Percentiles rank a stretch among this genome's conserved stretches.
Conservation (phyloP, 768 basidiomycete species). For the Phlegmacium glaucopus region DNA sequence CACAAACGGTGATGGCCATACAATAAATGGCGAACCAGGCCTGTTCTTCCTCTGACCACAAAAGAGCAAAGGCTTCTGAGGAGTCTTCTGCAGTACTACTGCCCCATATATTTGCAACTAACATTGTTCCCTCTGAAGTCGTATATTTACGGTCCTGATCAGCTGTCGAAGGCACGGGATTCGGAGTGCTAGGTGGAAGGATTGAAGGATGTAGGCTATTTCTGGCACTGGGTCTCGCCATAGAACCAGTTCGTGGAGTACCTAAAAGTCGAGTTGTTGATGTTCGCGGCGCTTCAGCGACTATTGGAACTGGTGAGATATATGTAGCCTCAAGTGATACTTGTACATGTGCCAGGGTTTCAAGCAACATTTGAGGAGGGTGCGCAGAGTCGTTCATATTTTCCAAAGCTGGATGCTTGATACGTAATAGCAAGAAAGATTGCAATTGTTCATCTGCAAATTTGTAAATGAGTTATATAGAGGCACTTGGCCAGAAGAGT, state of each 20-base stretch:
- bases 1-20: slow-evolving; percentile 76
- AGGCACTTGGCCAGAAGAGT: slow-evolving; percentile 1
- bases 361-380: slow-evolving; percentile 47
- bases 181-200: slow-evolving; percentile 80
- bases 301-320: slow-evolving; percentile 49
- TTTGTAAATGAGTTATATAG: slow-evolving; percentile 19
- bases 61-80: slow-evolving; percentile 56
- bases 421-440: slow-evolving; percentile 45
- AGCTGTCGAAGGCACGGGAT: slow-evolving; percentile 73
- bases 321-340: slow-evolving; percentile 81
- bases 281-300: slow-evolving; percentile 30
- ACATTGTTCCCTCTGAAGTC: slow-evolving; percentile 70
- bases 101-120: slow-evolving; percentile 76
- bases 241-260: slow-evolving; percentile 54
- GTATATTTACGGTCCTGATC: slow-evolving; percentile 77
- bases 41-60: slow-evolving; percentile 59
- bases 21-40: slow-evolving; percentile 81
- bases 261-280: slow-evolving; percentile 32
- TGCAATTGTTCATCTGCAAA: slow-evolving; percentile 54
- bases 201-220: slow-evolving; percentile 56
- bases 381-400: slow-evolving; percentile 30
- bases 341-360: slow-evolving; percentile 68
- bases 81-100: slow-evolving; percentile 44
- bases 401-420: slow-evolving; percentile 56
- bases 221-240: slow-evolving; percentile 31